Evolutionary conservation across 768 basidiomycete genomes (phyloP).

Genomic region (Clitopilus hobsonii): DNA sequence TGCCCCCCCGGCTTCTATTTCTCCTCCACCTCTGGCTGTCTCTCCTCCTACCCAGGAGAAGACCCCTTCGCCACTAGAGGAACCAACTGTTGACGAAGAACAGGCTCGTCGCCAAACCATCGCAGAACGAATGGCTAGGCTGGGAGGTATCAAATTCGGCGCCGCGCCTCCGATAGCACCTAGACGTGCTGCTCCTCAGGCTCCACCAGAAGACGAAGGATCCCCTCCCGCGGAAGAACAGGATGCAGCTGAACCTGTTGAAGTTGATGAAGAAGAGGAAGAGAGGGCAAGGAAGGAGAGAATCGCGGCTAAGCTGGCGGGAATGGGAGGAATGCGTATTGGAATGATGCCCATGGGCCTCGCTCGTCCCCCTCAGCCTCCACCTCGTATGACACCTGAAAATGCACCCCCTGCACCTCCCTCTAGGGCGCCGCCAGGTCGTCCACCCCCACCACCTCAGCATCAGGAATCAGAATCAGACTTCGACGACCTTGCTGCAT

Average conservation of each 20-base stretch:
- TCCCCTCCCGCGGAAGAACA: constrained; percentile 11
- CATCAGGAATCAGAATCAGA: constrained; percentile 21
- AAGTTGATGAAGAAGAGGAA: constrained; percentile 17
- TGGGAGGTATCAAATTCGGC: constrained; percentile 84
- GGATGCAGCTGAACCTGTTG: constrained; percentile 4
- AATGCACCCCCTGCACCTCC: constrained; percentile 11
- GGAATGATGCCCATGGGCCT: constrained; percentile 47
- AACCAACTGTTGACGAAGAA: constrained; percentile 36
- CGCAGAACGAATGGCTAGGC: constrained; percentile 91
- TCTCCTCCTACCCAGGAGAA: background rate
- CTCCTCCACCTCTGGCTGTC: constrained; percentile 6
- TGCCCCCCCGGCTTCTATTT: constrained; percentile 4
- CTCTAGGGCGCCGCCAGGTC: constrained; percentile 11
- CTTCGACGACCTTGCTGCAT: constrained; percentile 26
- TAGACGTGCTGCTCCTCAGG: constrained; percentile 30
- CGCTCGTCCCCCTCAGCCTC: constrained; percentile 24
- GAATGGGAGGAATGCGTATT: constrained; percentile 55
- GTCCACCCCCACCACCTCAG: constrained; percentile 23
- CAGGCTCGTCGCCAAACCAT: constrained; percentile 63
- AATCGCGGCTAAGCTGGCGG: constrained; percentile 48
- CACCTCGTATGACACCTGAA: constrained; percentile 22
- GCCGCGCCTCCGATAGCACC: constrained; percentile 48
- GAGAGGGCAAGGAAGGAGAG: constrained; percentile 53
- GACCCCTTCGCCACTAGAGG: constrained; percentile 8
- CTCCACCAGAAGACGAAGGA: constrained; percentile 22